phyloP scores from a whole-genome alignment of 169 alveolate species.

The Plasmodium cynomolgi region DNA sequence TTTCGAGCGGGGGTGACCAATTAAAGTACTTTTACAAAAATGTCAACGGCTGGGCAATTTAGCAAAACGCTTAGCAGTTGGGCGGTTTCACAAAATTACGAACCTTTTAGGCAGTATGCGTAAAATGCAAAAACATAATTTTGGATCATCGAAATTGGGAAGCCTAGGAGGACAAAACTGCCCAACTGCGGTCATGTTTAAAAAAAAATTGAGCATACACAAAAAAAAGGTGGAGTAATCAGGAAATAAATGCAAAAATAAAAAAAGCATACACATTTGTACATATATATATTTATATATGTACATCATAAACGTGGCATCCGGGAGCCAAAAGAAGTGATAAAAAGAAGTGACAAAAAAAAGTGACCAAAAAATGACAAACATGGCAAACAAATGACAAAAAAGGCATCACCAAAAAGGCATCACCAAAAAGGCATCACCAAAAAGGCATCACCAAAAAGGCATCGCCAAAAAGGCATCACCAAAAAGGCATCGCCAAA shows the following conservation, averaged over 20 bases:
- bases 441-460: too few species aligned
- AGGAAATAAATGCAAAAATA: neutral
- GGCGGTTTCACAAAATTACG: neutral
- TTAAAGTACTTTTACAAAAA: neutral
- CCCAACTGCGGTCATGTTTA: neutral
- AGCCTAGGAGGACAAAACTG: neutral
- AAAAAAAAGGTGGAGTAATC: neutral
- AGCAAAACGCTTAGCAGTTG: neutral
- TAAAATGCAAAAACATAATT: neutral
- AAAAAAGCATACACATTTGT: neutral
- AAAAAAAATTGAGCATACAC: neutral
- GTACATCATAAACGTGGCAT: neutral
- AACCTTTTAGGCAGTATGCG: neutral
- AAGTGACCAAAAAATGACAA: neutral
- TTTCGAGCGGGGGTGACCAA: neutral
- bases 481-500: neutral
- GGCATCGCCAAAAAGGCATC: neutral
- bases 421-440: neutral
- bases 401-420: neutral
- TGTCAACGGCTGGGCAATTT: neutral
- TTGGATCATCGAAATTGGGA: neutral
- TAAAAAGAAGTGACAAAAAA: neutral
- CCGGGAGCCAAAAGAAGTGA: neutral
- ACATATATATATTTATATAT: neutral
- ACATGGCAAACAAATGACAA: too few species aligned